These are phyloP conservation scores for Lepidium sativum DNA, from an alignment of 345 rosid genomes.

Conservation along the genomic window DNA sequence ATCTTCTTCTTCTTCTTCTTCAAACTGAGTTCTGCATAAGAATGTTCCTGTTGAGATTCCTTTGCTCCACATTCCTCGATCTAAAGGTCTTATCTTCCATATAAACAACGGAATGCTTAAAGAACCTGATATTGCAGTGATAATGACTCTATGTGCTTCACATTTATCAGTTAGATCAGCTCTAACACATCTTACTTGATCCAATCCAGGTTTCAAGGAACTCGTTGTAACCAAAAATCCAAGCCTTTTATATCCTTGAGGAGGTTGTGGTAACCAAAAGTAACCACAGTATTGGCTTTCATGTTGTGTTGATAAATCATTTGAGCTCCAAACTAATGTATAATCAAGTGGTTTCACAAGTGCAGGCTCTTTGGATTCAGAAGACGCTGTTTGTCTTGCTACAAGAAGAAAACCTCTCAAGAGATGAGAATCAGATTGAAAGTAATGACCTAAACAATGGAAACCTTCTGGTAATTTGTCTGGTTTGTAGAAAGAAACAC, in stretches of 20 bases:
- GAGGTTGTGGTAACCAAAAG: conserved; percentile 80
- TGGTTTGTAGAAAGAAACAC: conserved; percentile 63
- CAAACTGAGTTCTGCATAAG: conserved; percentile 35
- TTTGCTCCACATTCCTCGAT: conserved; percentile 58
- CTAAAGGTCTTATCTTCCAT: conserved; percentile 61
- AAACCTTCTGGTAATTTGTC: conserved; percentile 50
- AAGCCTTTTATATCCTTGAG: conserved; percentile 54
- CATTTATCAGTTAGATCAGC: conserved; percentile 64
- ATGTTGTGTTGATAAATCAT: conserved; percentile 31
- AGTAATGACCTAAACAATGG: conserved; percentile 60
- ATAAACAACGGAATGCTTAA: conserved; percentile 40
- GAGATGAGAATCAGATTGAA: conserved; percentile 45
- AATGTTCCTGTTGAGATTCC: conserved; percentile 74
- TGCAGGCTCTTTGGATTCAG: conserved; percentile 29
- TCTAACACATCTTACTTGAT: conserved; percentile 69
- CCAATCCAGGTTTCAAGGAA: conserved; percentile 46
- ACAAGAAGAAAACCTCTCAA: conserved; percentile 60
- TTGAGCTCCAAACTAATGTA: conserved; percentile 63
- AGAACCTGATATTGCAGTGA: conserved; percentile 27
- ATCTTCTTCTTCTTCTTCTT: conserved; percentile 29
- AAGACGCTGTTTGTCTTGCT: conserved; percentile 37
- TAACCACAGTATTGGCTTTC: conserved; percentile 39
- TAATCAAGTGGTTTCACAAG: conserved; percentile 67
- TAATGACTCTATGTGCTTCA: conserved; percentile 34
- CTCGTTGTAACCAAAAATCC: conserved; percentile 64